Evolutionary conservation across 768 basidiomycete genomes (phyloP).

Genomic region (Bullera alba): DNA sequence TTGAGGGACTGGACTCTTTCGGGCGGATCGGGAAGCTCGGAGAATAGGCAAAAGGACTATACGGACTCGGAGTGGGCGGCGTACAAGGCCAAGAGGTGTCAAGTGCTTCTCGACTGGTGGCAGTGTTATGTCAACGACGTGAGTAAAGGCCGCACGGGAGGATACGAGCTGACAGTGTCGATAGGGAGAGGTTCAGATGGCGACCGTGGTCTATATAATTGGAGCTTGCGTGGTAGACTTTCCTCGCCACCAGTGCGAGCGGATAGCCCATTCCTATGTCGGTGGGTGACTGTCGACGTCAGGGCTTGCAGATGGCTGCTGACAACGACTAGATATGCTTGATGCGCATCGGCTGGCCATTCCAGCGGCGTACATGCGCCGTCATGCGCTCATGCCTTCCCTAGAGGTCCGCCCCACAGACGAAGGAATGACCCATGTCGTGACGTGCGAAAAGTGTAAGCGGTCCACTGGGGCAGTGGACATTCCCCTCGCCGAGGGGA

Average conservation of each 20-base stretch:
- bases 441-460: slow-evolving; percentile 24
- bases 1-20: not conserved
- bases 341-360: slow-evolving; percentile 18
- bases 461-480: slow-evolving; percentile 31
- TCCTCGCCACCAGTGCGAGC: slow-evolving; percentile 19
- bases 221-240: slow-evolving; percentile 16
- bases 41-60: not conserved
- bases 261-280: slow-evolving; percentile 29
- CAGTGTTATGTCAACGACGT: slow-evolving; percentile 29
- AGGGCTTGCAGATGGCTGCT: not conserved
- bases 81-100: slow-evolving; percentile 20
- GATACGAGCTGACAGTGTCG: not conserved
- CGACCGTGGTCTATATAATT: slow-evolving; percentile 18
- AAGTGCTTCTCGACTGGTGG: slow-evolving; percentile 26
- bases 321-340: slow-evolving; percentile 35
- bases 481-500: slow-evolving; percentile 19
- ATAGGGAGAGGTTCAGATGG: slow-evolving; percentile 37
- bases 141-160: slow-evolving; percentile 5
- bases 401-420: slow-evolving; percentile 20
- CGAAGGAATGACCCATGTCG: slow-evolving; percentile 31
- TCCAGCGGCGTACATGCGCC: slow-evolving; percentile 27
- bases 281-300: slow-evolving; percentile 16
- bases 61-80: slow-evolving; percentile 5
- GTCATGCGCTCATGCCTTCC: slow-evolving; percentile 13
- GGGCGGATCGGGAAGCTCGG: not conserved